These are phyloP conservation scores for Trichoderma asperelloides DNA, from an alignment of 495 filamentous ascomycete species.

Conservation along the genomic window DNA sequence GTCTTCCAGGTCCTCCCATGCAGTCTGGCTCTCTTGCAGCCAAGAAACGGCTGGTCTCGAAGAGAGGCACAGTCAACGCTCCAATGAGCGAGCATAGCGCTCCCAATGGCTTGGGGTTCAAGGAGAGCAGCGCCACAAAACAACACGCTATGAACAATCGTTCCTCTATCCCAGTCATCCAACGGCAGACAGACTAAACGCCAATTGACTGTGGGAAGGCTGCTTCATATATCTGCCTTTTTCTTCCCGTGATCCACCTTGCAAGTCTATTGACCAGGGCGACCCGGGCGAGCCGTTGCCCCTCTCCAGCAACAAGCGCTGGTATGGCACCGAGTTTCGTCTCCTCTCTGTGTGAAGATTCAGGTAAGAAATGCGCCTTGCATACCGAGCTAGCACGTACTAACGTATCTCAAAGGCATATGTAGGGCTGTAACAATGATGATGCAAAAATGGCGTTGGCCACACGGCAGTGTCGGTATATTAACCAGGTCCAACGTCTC, in stretches of 20 bases:
- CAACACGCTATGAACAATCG: neutral
- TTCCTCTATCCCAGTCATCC: neutral
- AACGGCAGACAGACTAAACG: neutral
- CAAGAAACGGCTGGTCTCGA: neutral
- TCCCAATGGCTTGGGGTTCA: neutral
- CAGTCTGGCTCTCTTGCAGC: neutral
- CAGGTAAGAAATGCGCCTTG: neutral
- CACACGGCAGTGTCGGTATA: conserved; percentile 1
- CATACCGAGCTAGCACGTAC: neutral
- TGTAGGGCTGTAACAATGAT: neutral
- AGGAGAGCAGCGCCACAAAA: neutral
- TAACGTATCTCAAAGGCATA: neutral
- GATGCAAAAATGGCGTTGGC: conserved; percentile 4
- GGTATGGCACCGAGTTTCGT: neutral
- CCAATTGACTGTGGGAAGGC: neutral
- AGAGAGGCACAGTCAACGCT: neutral
- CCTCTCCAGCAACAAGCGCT: neutral
- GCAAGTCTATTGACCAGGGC: neutral
- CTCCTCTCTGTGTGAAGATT: neutral
- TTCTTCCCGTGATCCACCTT: conserved; percentile 2
- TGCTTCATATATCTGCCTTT: conserved; percentile 3
- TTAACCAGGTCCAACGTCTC: neutral
- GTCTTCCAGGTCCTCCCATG: neutral
- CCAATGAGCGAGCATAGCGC: neutral
- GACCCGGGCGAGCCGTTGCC: conserved; percentile 2